These are phyloP conservation scores for Saccharomycopsis hybrid DNA, from an alignment of 1,139 yeast genomes.

Conservation along the genomic window DNA sequence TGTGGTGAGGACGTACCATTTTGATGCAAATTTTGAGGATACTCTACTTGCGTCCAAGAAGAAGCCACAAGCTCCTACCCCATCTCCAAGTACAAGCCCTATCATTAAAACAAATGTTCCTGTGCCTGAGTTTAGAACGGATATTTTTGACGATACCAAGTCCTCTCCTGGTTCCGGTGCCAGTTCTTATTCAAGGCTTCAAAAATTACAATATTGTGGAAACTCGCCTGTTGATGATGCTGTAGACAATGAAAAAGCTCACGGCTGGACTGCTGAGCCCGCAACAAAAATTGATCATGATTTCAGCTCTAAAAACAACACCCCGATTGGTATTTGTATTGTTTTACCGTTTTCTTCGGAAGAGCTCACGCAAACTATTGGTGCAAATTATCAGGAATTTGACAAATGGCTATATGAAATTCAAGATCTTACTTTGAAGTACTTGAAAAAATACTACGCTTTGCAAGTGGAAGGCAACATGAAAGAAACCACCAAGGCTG, in stretches of 20 bases:
- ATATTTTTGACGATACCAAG: background rate
- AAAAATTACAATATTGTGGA: background rate
- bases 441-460: constrained; percentile 16
- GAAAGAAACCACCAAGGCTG: background rate
- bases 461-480: constrained; percentile 8
- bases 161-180: background rate
- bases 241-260: background rate
- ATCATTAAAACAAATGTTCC: background rate
- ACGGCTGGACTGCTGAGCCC: constrained; percentile 15
- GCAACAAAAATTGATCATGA: constrained; percentile 19
- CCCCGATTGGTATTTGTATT: constrained; percentile 20
- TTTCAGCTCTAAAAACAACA: constrained; percentile 19
- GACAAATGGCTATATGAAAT: constrained; percentile 21
- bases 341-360: constrained; percentile 14
- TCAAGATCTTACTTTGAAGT: constrained; percentile 20
- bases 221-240: background rate
- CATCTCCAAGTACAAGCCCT: background rate
- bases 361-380: constrained; percentile 16
- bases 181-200: background rate
- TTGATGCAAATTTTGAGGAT: constrained; percentile 20
- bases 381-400: constrained; percentile 19
- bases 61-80: background rate
- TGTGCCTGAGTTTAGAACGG: too few species aligned
- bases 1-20: constrained; percentile 18
- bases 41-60: background rate